Conservation (phyloP, 1,284 basidiomycete genomes). For the Afroboletus lepidellus region DNA sequence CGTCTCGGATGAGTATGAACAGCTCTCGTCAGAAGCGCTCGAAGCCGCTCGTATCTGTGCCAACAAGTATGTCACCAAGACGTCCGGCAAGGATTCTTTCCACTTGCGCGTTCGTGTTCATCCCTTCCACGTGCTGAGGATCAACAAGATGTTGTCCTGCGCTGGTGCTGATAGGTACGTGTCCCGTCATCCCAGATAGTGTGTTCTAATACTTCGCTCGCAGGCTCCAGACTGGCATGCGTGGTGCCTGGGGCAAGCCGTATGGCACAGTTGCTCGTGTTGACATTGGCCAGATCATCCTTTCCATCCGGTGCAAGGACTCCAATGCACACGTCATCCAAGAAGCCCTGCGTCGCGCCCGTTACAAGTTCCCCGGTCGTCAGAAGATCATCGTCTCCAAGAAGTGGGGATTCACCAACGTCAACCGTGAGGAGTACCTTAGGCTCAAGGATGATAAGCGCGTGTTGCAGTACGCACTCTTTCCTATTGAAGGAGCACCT, state of each 20-base stretch:
- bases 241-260: constrained; percentile 99
- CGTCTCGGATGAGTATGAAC: constrained; percentile 98
- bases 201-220: background rate
- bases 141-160: constrained; percentile 99
- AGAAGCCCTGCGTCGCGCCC: constrained; percentile 95
- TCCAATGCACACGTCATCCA: constrained; percentile 85
- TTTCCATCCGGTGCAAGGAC: constrained; percentile 95
- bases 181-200: background rate
- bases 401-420: constrained; percentile 98
- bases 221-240: constrained; percentile 98
- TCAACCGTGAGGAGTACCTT: constrained; percentile 87
- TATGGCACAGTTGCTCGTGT: constrained; percentile 95
- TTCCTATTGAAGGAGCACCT: background rate
- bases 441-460: constrained; percentile 87
- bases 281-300: constrained; percentile 96
- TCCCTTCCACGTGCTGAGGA: constrained; percentile 98
- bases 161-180: constrained; percentile 93
- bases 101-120: constrained; percentile 96
- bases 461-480: constrained; percentile 72
- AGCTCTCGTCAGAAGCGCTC: constrained; percentile 93
- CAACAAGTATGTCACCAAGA: constrained; percentile 99
- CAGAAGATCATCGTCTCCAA: constrained; percentile 99
- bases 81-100: constrained; percentile 98
- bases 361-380: constrained; percentile 99
- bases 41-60: constrained; percentile 99